Conservation (phyloP, 2,329 filamentous ascomycete species). For the Penicillium sp. region DNA sequence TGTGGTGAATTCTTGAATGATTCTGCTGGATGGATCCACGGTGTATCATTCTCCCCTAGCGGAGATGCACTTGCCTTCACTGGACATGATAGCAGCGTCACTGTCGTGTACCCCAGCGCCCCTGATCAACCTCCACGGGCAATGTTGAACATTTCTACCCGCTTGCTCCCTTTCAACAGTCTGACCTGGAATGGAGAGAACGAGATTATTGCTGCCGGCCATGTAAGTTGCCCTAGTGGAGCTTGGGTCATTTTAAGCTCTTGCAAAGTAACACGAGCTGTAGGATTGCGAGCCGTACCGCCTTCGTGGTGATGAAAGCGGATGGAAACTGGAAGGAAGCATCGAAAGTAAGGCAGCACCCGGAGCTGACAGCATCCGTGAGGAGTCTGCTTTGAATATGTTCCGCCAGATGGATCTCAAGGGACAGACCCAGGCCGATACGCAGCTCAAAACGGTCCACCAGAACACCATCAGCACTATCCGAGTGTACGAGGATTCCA, state of each 20-base stretch:
- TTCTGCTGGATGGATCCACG: slow-evolving; percentile 95
- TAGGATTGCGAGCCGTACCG: slow-evolving; percentile 83
- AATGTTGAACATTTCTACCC: slow-evolving; percentile 87
- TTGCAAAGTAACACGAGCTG: slow-evolving; percentile 5
- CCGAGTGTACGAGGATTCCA: slow-evolving; percentile 72
- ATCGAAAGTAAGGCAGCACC: slow-evolving; percentile 74
- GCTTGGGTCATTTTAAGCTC: background rate
- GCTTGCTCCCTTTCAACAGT: slow-evolving; percentile 89
- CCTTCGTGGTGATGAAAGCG: slow-evolving; percentile 75
- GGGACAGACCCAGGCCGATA: slow-evolving; percentile 89
- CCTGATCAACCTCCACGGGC: slow-evolving; percentile 89
- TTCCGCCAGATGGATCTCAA: slow-evolving; percentile 99
- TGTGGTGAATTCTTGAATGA: slow-evolving; percentile 97
- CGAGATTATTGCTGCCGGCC: slow-evolving; percentile 93
- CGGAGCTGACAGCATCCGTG: slow-evolving; percentile 65
- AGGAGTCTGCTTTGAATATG: slow-evolving; percentile 97
- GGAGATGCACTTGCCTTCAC: slow-evolving; percentile 93
- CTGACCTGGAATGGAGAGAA: slow-evolving; percentile 89
- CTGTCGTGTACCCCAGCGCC: slow-evolving; percentile 89
- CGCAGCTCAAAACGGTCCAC: slow-evolving; percentile 91
- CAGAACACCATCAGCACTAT: slow-evolving; percentile 94
- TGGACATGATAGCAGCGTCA: slow-evolving; percentile 94
- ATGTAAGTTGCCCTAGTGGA: slow-evolving; percentile 56
- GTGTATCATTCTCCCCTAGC: slow-evolving; percentile 88
- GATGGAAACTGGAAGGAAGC: slow-evolving; percentile 84